Conservation (phyloP, 2,329 filamentous ascomycete species). For the Diplodia intermedia region DNA sequence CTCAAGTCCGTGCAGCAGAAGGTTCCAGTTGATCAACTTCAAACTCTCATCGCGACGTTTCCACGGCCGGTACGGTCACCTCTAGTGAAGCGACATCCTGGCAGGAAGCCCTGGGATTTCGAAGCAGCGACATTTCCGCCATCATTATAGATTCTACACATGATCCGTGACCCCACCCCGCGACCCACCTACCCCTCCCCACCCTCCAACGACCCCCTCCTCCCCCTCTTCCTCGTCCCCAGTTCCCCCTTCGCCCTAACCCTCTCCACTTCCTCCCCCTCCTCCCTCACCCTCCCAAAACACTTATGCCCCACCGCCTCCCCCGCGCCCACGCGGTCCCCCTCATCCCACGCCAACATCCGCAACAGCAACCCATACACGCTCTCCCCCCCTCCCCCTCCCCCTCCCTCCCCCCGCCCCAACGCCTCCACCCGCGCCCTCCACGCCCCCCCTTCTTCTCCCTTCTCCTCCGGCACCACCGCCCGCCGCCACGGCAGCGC, state of each 20-base stretch:
- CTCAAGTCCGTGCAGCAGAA: too few relatives aligned
- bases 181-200: not conserved
- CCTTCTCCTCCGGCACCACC: not conserved
- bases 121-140: too few relatives aligned
- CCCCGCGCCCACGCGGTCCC: not conserved
- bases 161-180: too few relatives aligned
- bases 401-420: not conserved
- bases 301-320: constrained; percentile 4
- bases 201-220: not conserved
- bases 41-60: too few relatives aligned
- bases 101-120: too few relatives aligned
- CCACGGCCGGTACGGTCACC: too few relatives aligned
- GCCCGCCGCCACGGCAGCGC: constrained; percentile 9
- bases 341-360: constrained; percentile 21
- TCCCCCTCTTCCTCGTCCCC: not conserved
- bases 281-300: not conserved
- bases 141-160: too few relatives aligned
- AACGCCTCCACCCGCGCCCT: not conserved
- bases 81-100: too few relatives aligned
- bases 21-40: too few relatives aligned
- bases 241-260: not conserved
- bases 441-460: constrained; percentile 15
- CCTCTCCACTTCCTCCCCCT: not conserved
- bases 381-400: not conserved
- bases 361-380: not conserved